Evolutionary conservation across 306 rosid genomes (phyloP).

Genomic region (Glycine tomentella): DNA sequence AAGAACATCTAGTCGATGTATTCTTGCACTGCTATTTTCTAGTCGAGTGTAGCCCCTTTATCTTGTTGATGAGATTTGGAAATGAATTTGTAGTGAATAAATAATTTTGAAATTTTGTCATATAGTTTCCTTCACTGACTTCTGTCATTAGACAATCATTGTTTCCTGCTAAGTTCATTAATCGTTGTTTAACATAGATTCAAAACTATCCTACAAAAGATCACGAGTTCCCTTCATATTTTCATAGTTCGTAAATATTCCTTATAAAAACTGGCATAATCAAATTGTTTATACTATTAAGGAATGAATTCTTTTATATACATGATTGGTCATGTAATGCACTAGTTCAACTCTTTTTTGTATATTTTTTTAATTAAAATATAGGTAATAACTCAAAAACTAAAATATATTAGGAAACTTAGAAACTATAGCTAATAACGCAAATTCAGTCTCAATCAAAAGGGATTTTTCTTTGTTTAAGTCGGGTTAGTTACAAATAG

Average conservation of each 20-base stretch:
- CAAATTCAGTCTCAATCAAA: too few species aligned
- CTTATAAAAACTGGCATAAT: too few species aligned
- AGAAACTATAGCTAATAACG: too few species aligned
- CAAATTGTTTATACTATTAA: too few species aligned
- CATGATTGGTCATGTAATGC: too few species aligned
- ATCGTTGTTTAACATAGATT: background rate
- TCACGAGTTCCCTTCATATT: background rate
- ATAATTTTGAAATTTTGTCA: background rate
- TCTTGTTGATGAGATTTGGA: constrained; percentile 26
- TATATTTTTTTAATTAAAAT: too few species aligned
- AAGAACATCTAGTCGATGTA: constrained; percentile 29
- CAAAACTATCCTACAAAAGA: constrained; percentile 1
- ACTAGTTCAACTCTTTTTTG: too few species aligned
- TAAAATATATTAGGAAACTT: too few species aligned
- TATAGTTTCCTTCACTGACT: background rate
- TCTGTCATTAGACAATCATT: background rate
- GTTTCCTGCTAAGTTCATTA: background rate
- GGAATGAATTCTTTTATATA: too few species aligned
- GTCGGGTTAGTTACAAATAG: too few species aligned
- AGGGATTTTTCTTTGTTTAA: too few species aligned
- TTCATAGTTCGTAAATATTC: background rate
- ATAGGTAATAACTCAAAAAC: too few species aligned
- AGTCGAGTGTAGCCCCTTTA: background rate
- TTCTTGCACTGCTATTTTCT: constrained; percentile 4
- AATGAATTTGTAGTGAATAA: constrained; percentile 32